Percentiles rank a stretch among this genome's conserved stretches.
Evolutionary conservation across 768 basidiomycete species (phyloP).

Genomic region (Rubroboletus pulcherrimus): DNA sequence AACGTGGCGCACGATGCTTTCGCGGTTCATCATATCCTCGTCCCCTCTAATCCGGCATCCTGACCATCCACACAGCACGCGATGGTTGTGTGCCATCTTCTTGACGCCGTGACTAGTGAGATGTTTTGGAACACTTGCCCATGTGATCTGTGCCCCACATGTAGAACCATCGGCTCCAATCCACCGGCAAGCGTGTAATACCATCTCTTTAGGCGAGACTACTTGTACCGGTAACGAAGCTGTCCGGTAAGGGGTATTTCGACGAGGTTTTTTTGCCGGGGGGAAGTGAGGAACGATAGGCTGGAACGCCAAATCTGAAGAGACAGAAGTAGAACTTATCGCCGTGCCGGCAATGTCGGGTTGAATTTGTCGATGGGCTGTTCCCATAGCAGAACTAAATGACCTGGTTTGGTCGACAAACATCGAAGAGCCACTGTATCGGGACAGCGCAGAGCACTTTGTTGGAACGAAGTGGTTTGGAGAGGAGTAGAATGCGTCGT

Average conservation of each 20-base stretch:
- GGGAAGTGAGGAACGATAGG: background rate
- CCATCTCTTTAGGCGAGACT: background rate
- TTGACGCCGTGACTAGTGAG: slow-evolving; percentile 8
- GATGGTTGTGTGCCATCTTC: rapidly evolving
- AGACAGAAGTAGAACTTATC: no score
- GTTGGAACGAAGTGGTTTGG: background rate
- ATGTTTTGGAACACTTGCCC: background rate
- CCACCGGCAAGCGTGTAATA: slow-evolving; percentile 8
- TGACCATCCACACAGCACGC: slow-evolving; percentile 2
- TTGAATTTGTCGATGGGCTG: background rate
- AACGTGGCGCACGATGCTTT: slow-evolving; percentile 16
- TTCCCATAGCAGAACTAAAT: background rate
- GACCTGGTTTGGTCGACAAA: background rate
- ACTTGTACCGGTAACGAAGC: no score
- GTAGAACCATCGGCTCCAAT: background rate
- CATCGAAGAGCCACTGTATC: background rate
- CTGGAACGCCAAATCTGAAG: background rate
- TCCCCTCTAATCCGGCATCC: slow-evolving; percentile 1
- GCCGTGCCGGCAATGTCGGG: no score
- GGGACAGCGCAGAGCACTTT: background rate
- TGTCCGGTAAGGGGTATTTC: no score
- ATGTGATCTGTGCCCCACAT: background rate
- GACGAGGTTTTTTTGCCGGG: background rate
- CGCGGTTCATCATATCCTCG: slow-evolving; percentile 2
- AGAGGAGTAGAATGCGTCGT: rapidly evolving